Conservation (phyloP, 331 rosid species). For the Acacia pycnantha region DNA sequence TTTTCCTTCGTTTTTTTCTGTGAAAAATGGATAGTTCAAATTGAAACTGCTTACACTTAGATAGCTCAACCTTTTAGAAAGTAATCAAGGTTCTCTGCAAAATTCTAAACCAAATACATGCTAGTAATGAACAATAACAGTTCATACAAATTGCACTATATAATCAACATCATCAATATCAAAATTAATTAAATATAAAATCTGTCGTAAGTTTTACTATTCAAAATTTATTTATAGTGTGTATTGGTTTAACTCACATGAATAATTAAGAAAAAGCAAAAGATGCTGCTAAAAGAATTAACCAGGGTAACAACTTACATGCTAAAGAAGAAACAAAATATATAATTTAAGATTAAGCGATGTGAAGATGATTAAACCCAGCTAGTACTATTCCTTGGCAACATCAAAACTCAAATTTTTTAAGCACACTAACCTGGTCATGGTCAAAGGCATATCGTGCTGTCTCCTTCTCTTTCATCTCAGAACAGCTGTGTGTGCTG, state of each 20-base stretch:
- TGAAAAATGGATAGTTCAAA: neutral
- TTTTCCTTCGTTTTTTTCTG: neutral
- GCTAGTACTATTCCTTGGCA: neutral
- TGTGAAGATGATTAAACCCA: neutral
- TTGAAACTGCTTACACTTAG: neutral
- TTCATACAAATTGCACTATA: neutral
- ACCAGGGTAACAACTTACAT: neutral
- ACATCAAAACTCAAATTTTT: conserved; percentile 7
- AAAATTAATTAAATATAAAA: neutral
- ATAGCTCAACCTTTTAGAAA: neutral
- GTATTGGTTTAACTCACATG: neutral
- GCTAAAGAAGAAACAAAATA: neutral
- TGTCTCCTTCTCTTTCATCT: conserved; percentile 19
- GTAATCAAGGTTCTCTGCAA: neutral
- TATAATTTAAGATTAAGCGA: neutral
- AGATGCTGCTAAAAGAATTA: neutral
- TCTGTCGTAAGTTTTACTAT: neutral
- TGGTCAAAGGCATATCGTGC: conserved; percentile 31
- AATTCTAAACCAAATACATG: neutral
- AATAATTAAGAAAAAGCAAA: neutral
- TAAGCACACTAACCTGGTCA: conserved; percentile 22
- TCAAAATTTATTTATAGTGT: neutral
- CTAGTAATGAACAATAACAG: neutral
- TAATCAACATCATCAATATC: neutral
- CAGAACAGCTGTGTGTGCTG: conserved; percentile 25